A percentile compares a stretch with the other conserved stretches of the same genome.
Conservation (phyloP, 257 asterid genomes). For the Fraxinus anomala region DNA sequence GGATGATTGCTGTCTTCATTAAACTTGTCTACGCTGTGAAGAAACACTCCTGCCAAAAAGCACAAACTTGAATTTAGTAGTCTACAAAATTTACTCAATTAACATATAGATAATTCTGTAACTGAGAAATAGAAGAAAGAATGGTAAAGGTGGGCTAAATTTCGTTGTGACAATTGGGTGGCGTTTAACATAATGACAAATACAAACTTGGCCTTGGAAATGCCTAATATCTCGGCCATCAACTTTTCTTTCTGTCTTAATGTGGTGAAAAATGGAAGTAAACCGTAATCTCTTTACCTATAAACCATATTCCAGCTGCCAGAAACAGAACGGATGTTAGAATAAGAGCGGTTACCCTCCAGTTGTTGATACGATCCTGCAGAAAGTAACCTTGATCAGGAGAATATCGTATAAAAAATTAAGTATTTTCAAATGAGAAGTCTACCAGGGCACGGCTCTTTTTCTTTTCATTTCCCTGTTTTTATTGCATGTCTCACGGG, state of each 20-base stretch:
- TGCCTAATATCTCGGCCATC: not conserved
- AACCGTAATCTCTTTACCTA: slow-evolving; percentile 41
- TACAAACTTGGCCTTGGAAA: not conserved
- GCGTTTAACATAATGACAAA: not conserved
- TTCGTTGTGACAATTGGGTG: not conserved
- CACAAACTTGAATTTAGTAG: not conserved
- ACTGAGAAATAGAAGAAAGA: not conserved
- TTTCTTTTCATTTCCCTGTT: not conserved
- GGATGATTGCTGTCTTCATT: slow-evolving; percentile 58
- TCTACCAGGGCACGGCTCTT: not conserved
- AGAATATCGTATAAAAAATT: not conserved
- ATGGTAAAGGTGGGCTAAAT: not conserved
- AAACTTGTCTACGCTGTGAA: slow-evolving; percentile 70
- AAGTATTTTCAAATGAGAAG: not conserved
- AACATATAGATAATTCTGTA: not conserved
- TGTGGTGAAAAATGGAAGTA: not conserved
- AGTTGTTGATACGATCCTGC: slow-evolving; percentile 83
- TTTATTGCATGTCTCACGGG: not conserved
- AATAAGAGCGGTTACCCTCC: slow-evolving; percentile 79
- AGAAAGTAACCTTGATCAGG: slow-evolving; percentile 12
- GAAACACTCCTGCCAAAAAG: slow-evolving; percentile 60
- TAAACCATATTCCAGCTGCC: slow-evolving; percentile 78
- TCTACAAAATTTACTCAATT: not conserved
- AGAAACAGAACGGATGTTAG: slow-evolving; percentile 75
- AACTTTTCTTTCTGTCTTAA: not conserved